Percentiles rank a stretch among this genome's conserved stretches.
These are phyloP conservation scores for Fraxinus platypoda DNA, from an alignment of 305 asterid genomes.

Conservation along the genomic window DNA sequence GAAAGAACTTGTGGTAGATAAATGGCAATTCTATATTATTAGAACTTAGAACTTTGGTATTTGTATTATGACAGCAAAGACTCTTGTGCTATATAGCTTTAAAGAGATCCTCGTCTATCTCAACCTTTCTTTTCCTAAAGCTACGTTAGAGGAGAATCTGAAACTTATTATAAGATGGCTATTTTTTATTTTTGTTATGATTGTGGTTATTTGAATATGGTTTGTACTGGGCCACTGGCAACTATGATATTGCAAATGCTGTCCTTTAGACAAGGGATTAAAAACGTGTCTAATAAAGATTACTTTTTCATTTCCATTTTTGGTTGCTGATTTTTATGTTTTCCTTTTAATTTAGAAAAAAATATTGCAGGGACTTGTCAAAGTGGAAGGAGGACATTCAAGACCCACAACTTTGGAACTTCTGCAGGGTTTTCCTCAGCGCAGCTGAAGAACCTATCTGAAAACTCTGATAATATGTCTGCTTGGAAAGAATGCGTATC, in stretches of 20 bases:
- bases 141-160: not conserved
- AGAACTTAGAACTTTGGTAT: not conserved
- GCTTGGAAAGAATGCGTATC: conserved; percentile 35
- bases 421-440: conserved; percentile 38
- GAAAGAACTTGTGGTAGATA: not conserved
- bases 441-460: conserved; percentile 39
- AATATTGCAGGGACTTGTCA: conserved; percentile 39
- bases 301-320: conserved; percentile 10
- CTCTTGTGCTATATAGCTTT: not conserved
- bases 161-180: not conserved
- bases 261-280: not conserved
- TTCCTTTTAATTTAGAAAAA: conserved; percentile 11
- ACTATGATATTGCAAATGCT: not conserved
- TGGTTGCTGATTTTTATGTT: conserved; percentile 13
- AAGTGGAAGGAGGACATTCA: conserved; percentile 49
- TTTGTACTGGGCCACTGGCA: not conserved
- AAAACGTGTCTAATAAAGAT: not conserved
- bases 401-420: conserved; percentile 32
- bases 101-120: not conserved
- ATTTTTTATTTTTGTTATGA: not conserved
- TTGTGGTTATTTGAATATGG: not conserved
- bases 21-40: not conserved
- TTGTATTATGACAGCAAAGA: not conserved
- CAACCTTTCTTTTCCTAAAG: not conserved
- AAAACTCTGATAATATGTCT: conserved; percentile 34